These are phyloP conservation scores for Aspergillus cavernicola DNA, from an alignment of 495 filamentous ascomycete genomes.

Conservation along the genomic window DNA sequence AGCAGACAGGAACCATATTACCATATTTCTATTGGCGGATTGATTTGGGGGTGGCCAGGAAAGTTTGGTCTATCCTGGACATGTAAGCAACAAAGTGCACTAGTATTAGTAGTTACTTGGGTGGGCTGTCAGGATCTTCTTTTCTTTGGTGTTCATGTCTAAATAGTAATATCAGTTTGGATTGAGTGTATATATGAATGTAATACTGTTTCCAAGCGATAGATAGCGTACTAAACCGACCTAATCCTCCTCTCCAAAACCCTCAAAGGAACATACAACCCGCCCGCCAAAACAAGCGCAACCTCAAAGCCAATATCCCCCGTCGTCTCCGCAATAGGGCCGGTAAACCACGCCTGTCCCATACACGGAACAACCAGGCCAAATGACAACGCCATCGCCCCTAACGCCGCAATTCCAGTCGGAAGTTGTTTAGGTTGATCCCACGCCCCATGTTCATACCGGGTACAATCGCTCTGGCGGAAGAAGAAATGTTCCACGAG, in stretches of 20 bases:
- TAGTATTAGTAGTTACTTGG: too few relatives aligned
- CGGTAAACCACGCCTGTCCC: conserved; percentile 53
- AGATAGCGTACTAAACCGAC: not conserved
- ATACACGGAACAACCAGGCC: conserved; percentile 46
- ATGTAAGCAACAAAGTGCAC: too few relatives aligned
- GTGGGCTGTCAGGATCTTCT: too few relatives aligned
- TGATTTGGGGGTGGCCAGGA: too few relatives aligned
- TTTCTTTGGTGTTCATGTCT: too few relatives aligned
- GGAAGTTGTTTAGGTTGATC: conserved; percentile 42
- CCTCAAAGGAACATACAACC: conserved; percentile 35
- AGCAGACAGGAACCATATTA: too few relatives aligned
- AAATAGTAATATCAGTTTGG: too few relatives aligned
- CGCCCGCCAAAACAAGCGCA: conserved; percentile 44
- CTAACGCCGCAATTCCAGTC: conserved; percentile 44
- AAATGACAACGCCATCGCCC: conserved; percentile 31
- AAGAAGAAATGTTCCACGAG: conserved; percentile 49
- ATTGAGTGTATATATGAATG: too few relatives aligned
- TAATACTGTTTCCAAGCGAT: too few relatives aligned
- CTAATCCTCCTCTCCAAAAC: conserved; percentile 3
- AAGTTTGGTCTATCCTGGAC: too few relatives aligned
- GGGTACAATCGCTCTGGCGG: conserved; percentile 22
- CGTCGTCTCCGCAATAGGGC: conserved; percentile 50
- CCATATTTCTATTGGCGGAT: too few relatives aligned
- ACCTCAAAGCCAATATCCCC: conserved; percentile 59
- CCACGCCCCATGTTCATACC: conserved; percentile 47